Base-by-base conservation (phyloP, 2,329 filamentous ascomycete species). In the Hirsutella thompsonii region DNA sequence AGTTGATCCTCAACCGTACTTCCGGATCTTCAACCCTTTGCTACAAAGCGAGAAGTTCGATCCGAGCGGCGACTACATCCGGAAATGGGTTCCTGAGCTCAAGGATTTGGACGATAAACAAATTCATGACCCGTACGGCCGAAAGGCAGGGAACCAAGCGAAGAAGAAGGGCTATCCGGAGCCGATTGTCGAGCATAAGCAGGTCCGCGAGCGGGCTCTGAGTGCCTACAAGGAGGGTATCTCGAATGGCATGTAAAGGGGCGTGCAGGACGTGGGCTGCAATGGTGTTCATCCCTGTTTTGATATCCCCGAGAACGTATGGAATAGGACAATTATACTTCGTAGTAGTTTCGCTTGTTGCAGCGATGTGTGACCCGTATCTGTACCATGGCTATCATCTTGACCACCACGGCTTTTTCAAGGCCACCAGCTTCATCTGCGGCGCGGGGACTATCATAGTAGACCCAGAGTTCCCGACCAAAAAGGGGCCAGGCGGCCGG, bases 11-110 rank as follows among this genome's bases (percentile, higher is more conserved):
- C 84, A 94, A 59, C 87, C 88, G 0, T 94, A 93, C 56, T 94
- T 94, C 47, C 73, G 87, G 6, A 83, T 94, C 39, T 94, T 94
- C 62, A 94, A 93, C 52, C 88, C 88, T 0, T 57, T 87, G 36
- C 62, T 85, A 16, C 88, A 94, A 64, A 86, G 82, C 50, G 84
- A 92, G 67, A 89, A 83, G 60, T 94, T 93, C 51, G 88, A 94
- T 55, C 66, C 72, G 0, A 67, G 81, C 0, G 89, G 87, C 0
- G 75, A 77, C 14, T 94, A 90, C 56, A 93, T 94, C 42, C 71
- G 83, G 30, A 76, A 76, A 44, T 94, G 87, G 87, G 68, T 94
- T 8, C 79, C 79, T 0, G 88, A 94, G 61, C 62, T 94, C 45
- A 68, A 62, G 20, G 70, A 60, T 0, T 60, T 90, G 3, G 55